Base-by-base conservation (phyloP, 768 basidiomycete genomes). In the Termitomyces sp. region DNA sequence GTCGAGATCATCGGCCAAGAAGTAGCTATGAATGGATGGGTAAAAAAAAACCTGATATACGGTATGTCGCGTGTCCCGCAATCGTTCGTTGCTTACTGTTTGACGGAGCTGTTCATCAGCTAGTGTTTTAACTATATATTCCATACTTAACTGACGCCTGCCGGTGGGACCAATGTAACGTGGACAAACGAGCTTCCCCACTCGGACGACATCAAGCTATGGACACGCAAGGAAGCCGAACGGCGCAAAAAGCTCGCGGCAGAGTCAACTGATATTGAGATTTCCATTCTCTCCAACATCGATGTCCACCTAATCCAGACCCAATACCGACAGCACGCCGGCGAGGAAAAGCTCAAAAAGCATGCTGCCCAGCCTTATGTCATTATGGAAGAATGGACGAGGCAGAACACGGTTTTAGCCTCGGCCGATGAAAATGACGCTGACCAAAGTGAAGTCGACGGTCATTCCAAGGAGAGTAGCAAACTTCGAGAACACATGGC, bases 91-190 rank as follows among this genome's bases (percentile, higher is more conserved):
- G 24, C 46, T 51, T 27, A 52, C 54, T 37, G 49, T 49, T 39
- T 31, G 50, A n/a, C 27, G 11, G 20, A 58, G 58, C 33, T 30
- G 22, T 24, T 33, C 45, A 16, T 50, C 4, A n/a, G 20, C 34
- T 33, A 36, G 8, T 8, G 9, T n/a, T 18, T 18, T 6, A 7
- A 39, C 7, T 31, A 45, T 52, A 42, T 42, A 8, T 24, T 7
- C 7, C 44, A 16, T 42, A n/a, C 27, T 39, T 45, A 47, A 49
- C 59, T 84, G 84, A 37, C 64, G 2, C 80, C 83, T 27, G 44
- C 58, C 1, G 80, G 85, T 62, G 81, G 78, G 0, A 80, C 84
- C 6, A 81, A 79, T 61, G 79, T 78, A 2, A 85, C 84, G 7
- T 86, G 84, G 84, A 67, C 78, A 41, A 69, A 67, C 24, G 65